phyloP scores from a whole-genome alignment of 75 land plant genomes.

The Ceratopteris richardii region DNA sequence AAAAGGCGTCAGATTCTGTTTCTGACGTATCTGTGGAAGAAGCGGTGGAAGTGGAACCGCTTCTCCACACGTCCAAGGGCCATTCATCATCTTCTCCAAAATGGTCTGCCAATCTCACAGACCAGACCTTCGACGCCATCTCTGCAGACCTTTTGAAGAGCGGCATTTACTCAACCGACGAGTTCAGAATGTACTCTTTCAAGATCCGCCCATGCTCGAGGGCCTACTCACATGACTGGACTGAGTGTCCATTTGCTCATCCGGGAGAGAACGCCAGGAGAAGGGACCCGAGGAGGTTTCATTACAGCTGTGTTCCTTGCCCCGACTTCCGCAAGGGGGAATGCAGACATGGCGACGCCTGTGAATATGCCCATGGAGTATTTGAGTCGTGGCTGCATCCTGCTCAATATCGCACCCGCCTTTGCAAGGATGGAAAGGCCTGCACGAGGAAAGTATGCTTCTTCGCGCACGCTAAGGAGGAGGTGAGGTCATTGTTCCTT shows the following conservation, averaged over 20 bases:
- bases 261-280: conserved; percentile 82
- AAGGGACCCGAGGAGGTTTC: conserved; percentile 68
- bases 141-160: conserved; percentile 68
- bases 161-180: conserved; percentile 71
- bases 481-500: conserved; percentile 61
- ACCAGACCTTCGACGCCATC: conserved; percentile 20
- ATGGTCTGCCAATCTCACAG: too few species aligned
- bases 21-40: too few species aligned
- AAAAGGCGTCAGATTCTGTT: too few species aligned
- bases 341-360: conserved; percentile 63
- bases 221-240: conserved; percentile 85
- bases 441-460: conserved; percentile 58
- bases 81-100: conserved; percentile 17
- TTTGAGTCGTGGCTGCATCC: conserved; percentile 92
- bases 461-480: conserved; percentile 61
- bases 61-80: too few species aligned
- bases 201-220: conserved; percentile 73
- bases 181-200: conserved; percentile 80
- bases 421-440: conserved; percentile 68
- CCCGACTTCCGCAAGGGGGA: conserved; percentile 80
- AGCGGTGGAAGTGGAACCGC: too few species aligned
- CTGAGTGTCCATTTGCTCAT: conserved; percentile 85
- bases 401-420: conserved; percentile 65
- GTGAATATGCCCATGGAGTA: conserved; percentile 85
- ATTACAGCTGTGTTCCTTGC: conserved; percentile 79